A percentile compares a stretch with the other conserved stretches of the same genome.
Conservation (phyloP, 164 flowering plant species). For the Tetracentron sinense region DNA sequence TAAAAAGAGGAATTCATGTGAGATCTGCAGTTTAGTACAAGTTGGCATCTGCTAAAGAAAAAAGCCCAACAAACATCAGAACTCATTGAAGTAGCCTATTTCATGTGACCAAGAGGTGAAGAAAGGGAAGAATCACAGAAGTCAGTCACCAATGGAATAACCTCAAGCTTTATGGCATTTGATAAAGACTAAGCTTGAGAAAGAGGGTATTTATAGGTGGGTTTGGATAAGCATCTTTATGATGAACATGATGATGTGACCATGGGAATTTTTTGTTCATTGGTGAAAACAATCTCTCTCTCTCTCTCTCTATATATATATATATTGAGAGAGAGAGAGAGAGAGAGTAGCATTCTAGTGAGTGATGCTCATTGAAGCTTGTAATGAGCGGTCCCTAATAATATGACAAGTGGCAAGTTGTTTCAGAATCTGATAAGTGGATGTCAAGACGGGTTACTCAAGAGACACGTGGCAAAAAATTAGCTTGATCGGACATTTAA, state of each 20-base stretch:
- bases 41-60: slow-evolving; percentile 6
- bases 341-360: too few species aligned
- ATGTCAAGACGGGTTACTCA: too few species aligned
- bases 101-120: background rate
- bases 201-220: slow-evolving; percentile 15
- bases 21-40: background rate
- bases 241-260: background rate
- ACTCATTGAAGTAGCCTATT: background rate
- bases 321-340: too few species aligned
- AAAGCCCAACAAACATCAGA: slow-evolving; percentile 3
- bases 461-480: too few species aligned
- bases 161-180: slow-evolving; percentile 12
- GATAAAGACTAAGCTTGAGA: slow-evolving; percentile 9
- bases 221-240: slow-evolving; percentile 11
- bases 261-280: too few species aligned
- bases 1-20: slow-evolving; percentile 8
- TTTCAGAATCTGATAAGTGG: too few species aligned
- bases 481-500: too few species aligned
- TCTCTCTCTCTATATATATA: too few species aligned
- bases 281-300: too few species aligned
- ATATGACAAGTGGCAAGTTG: too few species aligned
- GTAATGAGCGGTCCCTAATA: too few species aligned
- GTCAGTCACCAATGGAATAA: slow-evolving; percentile 4
- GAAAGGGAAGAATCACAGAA: background rate
- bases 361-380: too few species aligned